Evolutionary conservation across 192 early-diverging fungal genomes (phyloP).

Genomic region (Spinellus fusiger): DNA sequence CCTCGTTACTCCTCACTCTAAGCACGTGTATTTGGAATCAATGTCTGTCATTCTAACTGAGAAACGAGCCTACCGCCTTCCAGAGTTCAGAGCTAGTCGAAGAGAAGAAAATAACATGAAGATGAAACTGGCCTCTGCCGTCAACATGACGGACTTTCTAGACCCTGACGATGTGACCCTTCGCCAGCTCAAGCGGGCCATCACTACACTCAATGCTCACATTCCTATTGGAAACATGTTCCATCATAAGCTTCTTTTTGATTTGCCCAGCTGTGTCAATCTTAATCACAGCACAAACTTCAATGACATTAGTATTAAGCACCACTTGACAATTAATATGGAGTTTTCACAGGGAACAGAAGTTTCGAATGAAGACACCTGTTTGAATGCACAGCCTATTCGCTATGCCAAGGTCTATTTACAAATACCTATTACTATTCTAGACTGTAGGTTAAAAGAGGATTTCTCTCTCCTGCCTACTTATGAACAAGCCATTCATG

Average conservation of each 20-base stretch:
- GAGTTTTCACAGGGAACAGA: not conserved
- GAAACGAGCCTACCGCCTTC: conserved; percentile 17
- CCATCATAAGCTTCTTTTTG: conserved; percentile 20
- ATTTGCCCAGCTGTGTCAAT: conserved; percentile 19
- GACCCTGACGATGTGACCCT: not conserved
- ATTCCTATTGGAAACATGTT: conserved; percentile 13
- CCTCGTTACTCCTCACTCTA: conserved; percentile 7
- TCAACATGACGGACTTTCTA: not conserved
- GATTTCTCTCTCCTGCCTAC: conserved; percentile 14
- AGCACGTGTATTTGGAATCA: conserved; percentile 17
- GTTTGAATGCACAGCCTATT: not conserved
- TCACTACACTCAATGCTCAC: conserved; percentile 21
- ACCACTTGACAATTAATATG: conserved; percentile 15
- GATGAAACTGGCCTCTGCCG: not conserved
- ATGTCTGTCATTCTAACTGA: conserved; percentile 19
- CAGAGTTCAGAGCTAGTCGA: conserved; percentile 17
- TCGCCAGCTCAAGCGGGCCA: conserved; percentile 5
- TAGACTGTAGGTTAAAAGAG: conserved; percentile 19
- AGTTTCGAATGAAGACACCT: not conserved
- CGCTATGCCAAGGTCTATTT: conserved; percentile 6
- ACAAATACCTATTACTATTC: conserved; percentile 18
- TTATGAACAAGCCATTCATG: conserved; percentile 3
- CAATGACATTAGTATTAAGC: conserved; percentile 20
- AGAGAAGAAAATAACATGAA: conserved; percentile 14
- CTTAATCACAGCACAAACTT: conserved; percentile 21